A percentile compares a stretch with the other conserved stretches of the same genome.
Conservation (phyloP, 495 filamentous ascomycete genomes). For the Lentithecium fluviatile region DNA sequence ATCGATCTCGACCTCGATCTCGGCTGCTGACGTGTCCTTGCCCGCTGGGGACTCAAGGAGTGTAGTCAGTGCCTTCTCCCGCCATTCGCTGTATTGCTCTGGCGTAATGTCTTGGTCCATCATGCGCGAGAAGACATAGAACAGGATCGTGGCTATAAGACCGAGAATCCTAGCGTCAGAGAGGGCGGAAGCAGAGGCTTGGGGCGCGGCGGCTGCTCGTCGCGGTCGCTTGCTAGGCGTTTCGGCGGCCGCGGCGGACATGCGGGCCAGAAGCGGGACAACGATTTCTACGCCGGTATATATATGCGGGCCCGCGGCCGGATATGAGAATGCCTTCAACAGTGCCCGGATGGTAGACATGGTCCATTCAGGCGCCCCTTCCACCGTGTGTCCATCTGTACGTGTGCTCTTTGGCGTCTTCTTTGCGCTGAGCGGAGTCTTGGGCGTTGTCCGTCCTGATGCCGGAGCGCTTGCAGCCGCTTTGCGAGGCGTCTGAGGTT, state of each 20-base stretch:
- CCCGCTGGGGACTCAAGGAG: constrained; percentile 6
- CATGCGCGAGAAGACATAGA: constrained; percentile 52
- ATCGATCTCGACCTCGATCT: constrained; percentile 28
- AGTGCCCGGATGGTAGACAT: constrained; percentile 65
- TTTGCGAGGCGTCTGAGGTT: constrained; percentile 26
- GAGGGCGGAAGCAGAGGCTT: constrained; percentile 8
- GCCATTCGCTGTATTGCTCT: constrained; percentile 45
- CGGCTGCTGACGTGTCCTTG: constrained; percentile 13
- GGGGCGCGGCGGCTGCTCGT: constrained; percentile 11
- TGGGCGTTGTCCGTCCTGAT: constrained; percentile 24
- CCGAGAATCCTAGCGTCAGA: constrained; percentile 47
- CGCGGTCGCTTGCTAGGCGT: constrained; percentile 26
- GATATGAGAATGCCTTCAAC: constrained; percentile 60
- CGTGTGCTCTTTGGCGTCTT: constrained; percentile 13
- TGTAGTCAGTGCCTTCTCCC: constrained; percentile 44
- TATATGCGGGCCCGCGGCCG: constrained; percentile 61
- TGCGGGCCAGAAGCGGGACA: constrained; percentile 27
- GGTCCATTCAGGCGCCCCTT: constrained; percentile 58
- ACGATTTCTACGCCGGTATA: constrained; percentile 62
- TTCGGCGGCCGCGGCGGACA: constrained; percentile 9
- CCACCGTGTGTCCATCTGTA: background rate
- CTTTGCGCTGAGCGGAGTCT: constrained; percentile 28
- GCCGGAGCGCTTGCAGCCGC: constrained; percentile 1
- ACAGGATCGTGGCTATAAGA: constrained; percentile 66
- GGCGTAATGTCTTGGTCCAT: constrained; percentile 42